These are phyloP conservation scores for Pestalotiopsis fici DNA, from an alignment of 2,329 filamentous ascomycete species.

Conservation along the genomic window DNA sequence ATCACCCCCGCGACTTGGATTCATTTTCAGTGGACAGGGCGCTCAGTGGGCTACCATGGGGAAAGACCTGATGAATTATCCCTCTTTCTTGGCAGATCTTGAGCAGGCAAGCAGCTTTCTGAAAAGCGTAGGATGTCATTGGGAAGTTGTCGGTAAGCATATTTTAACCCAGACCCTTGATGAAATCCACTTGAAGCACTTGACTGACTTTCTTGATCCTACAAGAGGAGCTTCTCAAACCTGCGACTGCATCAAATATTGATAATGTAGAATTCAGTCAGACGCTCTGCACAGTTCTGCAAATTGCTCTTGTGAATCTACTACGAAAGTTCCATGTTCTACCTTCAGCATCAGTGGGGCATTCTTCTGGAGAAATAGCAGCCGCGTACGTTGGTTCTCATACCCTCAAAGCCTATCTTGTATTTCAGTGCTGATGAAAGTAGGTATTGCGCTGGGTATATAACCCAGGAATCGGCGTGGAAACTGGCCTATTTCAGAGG, in stretches of 20 bases:
- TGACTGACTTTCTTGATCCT: too few relatives aligned
- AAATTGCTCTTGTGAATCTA: conserved; percentile 40
- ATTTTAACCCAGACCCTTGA: not conserved
- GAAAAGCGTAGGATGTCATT: conserved; percentile 9
- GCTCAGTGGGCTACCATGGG: conserved; percentile 38
- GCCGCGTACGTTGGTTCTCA: conserved; percentile 25
- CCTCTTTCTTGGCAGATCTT: conserved; percentile 18
- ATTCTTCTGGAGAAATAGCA: conserved; percentile 40
- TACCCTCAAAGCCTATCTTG: not conserved
- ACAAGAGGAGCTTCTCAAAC: too few relatives aligned
- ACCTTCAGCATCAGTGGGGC: conserved; percentile 32
- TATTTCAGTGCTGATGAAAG: not conserved
- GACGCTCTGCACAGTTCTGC: conserved; percentile 43
- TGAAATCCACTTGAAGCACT: not conserved
- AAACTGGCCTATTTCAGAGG: conserved; percentile 17
- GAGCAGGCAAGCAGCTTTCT: conserved; percentile 10
- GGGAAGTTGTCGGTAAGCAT: conserved; percentile 15
- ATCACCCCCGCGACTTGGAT: not conserved
- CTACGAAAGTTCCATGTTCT: conserved; percentile 28
- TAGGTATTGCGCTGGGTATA: conserved; percentile 11
- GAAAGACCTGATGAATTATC: conserved; percentile 24
- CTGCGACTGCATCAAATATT: not conserved
- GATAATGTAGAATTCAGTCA: conserved; percentile 28
- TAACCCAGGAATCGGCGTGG: conserved; percentile 16
- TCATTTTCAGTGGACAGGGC: conserved; percentile 38